Conservation (phyloP, 352 stramenopile species). For the Phytophthora pseudosyringae region DNA sequence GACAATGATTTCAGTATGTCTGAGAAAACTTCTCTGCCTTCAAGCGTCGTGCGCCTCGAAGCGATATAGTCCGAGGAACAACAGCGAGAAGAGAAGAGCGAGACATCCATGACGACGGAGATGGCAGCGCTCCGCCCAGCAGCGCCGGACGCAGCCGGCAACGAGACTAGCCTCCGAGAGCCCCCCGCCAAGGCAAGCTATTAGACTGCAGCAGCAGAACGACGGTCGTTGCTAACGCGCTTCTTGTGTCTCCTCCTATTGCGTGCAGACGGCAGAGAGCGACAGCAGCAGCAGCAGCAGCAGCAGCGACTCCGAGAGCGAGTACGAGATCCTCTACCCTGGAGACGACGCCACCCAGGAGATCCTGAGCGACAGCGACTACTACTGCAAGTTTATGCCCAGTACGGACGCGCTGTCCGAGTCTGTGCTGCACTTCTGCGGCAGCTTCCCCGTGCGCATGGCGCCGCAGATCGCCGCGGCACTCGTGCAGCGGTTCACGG, state of each 20-base stretch:
- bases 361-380: slow-evolving; percentile 61
- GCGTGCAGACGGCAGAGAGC: slow-evolving; percentile 15
- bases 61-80: not conserved
- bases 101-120: slow-evolving; percentile 1
- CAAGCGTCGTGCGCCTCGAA: slow-evolving; percentile 6
- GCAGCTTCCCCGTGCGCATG: slow-evolving; percentile 65
- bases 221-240: not conserved
- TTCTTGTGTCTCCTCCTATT: not conserved
- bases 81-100: slow-evolving; percentile 2
- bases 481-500: slow-evolving; percentile 74
- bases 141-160: not conserved
- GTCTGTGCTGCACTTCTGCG: slow-evolving; percentile 62
- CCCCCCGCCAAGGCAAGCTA: not conserved
- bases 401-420: slow-evolving; percentile 54
- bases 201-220: not conserved
- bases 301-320: slow-evolving; percentile 47
- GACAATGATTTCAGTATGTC: not conserved
- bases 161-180: not conserved
- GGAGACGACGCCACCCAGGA: slow-evolving; percentile 48
- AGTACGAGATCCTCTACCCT: slow-evolving; percentile 70
- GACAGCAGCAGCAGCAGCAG: slow-evolving; percentile 20
- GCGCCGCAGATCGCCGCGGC: slow-evolving; percentile 47
- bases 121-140: not conserved
- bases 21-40: slow-evolving; percentile 9
- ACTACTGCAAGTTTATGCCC: slow-evolving; percentile 64